Conservation (phyloP, 2,329 filamentous ascomycete species). For the Aureobasidium sp. region DNA sequence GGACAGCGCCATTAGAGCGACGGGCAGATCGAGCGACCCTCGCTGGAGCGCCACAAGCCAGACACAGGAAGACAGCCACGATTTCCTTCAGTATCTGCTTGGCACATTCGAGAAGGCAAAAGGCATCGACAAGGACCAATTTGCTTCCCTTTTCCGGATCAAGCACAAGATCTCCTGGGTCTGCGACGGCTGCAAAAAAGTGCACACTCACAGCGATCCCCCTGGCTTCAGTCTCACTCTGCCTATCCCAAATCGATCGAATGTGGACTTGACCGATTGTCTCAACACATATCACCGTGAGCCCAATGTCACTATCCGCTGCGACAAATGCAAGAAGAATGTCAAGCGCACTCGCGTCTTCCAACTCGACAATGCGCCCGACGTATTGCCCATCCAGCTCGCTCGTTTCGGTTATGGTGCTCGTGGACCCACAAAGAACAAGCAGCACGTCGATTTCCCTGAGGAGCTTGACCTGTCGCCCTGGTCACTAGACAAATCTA, state of each 20-base stretch:
- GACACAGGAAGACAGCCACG: slow-evolving; percentile 18
- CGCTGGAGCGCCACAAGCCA: slow-evolving; percentile 12
- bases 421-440: slow-evolving; percentile 12
- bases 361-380: slow-evolving; percentile 17
- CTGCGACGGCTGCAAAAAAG: slow-evolving; percentile 14
- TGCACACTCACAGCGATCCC: slow-evolving; percentile 9
- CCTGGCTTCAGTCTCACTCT: slow-evolving; percentile 15
- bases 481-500: slow-evolving; percentile 1
- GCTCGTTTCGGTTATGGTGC: slow-evolving; percentile 15
- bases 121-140: slow-evolving; percentile 9
- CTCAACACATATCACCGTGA: slow-evolving; percentile 17
- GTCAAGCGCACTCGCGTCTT: not conserved
- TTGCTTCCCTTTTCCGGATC: slow-evolving; percentile 13
- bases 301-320: slow-evolving; percentile 15
- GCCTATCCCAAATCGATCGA: slow-evolving; percentile 10
- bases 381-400: slow-evolving; percentile 20
- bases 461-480: slow-evolving; percentile 16
- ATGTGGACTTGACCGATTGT: slow-evolving; percentile 14
- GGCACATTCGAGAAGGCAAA: slow-evolving; percentile 12
- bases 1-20: slow-evolving; percentile 14
- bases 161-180: slow-evolving; percentile 17
- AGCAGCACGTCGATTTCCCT: slow-evolving; percentile 12
- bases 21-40: slow-evolving; percentile 15
- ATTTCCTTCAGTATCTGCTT: slow-evolving; percentile 17
- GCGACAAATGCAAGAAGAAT: slow-evolving; percentile 18